A percentile compares a stretch with the other conserved stretches of the same genome.
These are phyloP conservation scores for Pythium brachiatum DNA, from an alignment of 352 stramenopile species.

Conservation along the genomic window DNA sequence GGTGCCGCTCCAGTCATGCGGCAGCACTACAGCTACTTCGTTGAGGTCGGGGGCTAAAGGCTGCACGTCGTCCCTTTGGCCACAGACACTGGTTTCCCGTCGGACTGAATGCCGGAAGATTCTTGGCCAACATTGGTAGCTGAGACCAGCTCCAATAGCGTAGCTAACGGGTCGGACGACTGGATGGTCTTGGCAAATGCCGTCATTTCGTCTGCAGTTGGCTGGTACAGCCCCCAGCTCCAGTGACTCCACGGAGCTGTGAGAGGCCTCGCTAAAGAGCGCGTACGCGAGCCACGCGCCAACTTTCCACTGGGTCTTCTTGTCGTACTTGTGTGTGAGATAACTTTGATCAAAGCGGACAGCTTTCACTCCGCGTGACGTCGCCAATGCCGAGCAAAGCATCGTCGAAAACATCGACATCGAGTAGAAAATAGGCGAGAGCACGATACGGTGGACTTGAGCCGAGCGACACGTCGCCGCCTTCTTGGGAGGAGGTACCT, in stretches of 20 bases:
- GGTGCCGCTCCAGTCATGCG: conserved; percentile 2
- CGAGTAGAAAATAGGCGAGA: background rate
- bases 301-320: background rate
- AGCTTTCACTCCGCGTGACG: background rate
- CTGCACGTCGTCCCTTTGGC: background rate
- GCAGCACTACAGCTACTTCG: background rate
- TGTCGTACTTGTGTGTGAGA: background rate
- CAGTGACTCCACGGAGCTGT: background rate
- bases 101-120: background rate
- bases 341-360: background rate
- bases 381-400: background rate
- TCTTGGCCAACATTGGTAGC: background rate
- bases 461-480: background rate
- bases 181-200: conserved; percentile 4
- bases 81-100: background rate
- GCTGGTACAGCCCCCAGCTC: background rate
- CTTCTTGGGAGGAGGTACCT: conserved; percentile 1
- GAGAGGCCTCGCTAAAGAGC: background rate
- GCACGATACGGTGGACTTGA: background rate
- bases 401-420: background rate
- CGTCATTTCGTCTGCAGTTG: background rate
- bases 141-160: background rate
- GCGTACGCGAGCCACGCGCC: conserved; percentile 3
- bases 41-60: background rate
- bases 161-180: background rate